phyloP scores from a whole-genome alignment of 2,329 filamentous ascomycete genomes.

The Westerdykella aurantiaca region DNA sequence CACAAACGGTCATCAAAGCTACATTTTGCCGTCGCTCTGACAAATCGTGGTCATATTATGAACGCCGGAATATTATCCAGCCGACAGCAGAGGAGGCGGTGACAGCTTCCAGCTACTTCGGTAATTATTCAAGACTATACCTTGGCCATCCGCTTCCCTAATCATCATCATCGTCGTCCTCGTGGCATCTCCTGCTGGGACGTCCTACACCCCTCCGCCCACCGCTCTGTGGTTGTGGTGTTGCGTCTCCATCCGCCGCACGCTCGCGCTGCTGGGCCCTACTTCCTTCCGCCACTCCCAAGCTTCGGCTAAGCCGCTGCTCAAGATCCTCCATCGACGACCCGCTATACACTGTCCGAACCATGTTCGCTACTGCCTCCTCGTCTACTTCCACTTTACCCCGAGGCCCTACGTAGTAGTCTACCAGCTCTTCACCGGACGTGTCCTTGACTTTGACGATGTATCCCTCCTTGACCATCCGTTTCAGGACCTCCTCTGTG shows the following conservation, averaged over 20 bases:
- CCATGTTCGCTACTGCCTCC: slow-evolving; percentile 67
- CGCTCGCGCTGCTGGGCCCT: not conserved
- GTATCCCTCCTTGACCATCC: slow-evolving; percentile 78
- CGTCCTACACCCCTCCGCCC: slow-evolving; percentile 9
- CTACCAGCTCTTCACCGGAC: slow-evolving; percentile 68
- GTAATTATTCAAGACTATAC: not conserved
- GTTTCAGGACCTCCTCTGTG: slow-evolving; percentile 68
- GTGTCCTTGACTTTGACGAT: slow-evolving; percentile 67
- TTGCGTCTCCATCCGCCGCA: slow-evolving; percentile 5
- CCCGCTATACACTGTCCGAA: slow-evolving; percentile 51
- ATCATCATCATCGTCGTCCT: slow-evolving; percentile 7
- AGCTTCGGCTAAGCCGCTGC: slow-evolving; percentile 27
- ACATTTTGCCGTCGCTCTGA: too few species aligned
- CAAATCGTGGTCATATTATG: too few species aligned
- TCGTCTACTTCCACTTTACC: slow-evolving; percentile 79
- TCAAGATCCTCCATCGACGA: slow-evolving; percentile 26
- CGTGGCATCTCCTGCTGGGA: slow-evolving; percentile 12
- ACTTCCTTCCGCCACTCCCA: slow-evolving; percentile 22
- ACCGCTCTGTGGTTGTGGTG: slow-evolving; percentile 5
- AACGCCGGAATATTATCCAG: too few species aligned
- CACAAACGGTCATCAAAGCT: too few species aligned
- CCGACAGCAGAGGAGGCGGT: too few species aligned
- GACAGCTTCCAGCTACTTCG: not conserved
- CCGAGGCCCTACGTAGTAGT: slow-evolving; percentile 78
- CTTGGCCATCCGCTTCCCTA: not conserved